phyloP scores from a whole-genome alignment of 257 asterid genomes.

The Solanum virginianum region DNA sequence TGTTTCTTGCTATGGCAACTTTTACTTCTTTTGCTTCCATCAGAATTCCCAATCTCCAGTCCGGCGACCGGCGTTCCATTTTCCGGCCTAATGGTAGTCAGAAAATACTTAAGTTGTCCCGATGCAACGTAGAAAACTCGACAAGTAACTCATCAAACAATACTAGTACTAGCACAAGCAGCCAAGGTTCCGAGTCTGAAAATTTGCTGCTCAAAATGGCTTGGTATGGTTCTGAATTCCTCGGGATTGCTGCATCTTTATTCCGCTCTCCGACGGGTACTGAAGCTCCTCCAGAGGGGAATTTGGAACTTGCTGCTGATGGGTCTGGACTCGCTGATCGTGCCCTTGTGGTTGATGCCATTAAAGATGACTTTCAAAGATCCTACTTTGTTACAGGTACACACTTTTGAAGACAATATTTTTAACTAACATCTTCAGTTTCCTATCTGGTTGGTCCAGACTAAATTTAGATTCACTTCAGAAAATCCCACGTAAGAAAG shows the following conservation, averaged over 20 bases:
- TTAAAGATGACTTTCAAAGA: constrained; percentile 63
- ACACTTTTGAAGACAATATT: neutral
- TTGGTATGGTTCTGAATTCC: constrained; percentile 83
- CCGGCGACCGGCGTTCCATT: neutral
- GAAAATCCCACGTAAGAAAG: too few relatives aligned
- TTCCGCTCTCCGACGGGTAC: constrained; percentile 40
- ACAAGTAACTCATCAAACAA: constrained; percentile 8
- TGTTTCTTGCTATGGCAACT: constrained; percentile 29
- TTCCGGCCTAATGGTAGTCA: neutral
- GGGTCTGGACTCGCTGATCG: constrained; percentile 53
- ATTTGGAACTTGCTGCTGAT: constrained; percentile 31
- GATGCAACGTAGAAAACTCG: constrained; percentile 28
- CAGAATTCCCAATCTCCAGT: constrained; percentile 4
- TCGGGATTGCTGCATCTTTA: constrained; percentile 80
- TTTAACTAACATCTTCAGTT: neutral
- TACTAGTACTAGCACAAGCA: neutral
- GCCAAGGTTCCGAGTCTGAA: constrained; percentile 31
- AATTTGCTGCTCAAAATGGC: constrained; percentile 63
- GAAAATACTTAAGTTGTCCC: constrained; percentile 1
- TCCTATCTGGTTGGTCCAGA: too few relatives aligned
- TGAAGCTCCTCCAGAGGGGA: constrained; percentile 12
- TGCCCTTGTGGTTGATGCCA: constrained; percentile 32
- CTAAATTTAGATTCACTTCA: too few relatives aligned
- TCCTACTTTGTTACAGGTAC: constrained; percentile 90
- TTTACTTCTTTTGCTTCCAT: constrained; percentile 19